Evolutionary conservation across 1,284 basidiomycete species (phyloP), one percentile per base, ranked within the genome.

Genomic region (Leccinum griseonigrum): DNA sequence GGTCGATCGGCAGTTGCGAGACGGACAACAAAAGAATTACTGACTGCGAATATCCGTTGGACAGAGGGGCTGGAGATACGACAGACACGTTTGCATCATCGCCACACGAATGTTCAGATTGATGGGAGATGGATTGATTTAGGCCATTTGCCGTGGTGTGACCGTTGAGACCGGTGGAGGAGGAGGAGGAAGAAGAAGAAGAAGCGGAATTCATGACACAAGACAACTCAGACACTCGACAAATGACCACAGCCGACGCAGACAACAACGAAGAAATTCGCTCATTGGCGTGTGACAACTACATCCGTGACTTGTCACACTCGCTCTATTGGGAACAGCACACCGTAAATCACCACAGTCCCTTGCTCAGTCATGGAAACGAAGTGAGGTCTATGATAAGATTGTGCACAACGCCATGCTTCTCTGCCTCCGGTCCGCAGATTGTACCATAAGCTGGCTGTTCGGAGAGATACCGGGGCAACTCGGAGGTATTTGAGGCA

Each of bases 371-470:
- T 54, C 86, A 90, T 87, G 16, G 75, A 74, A 51, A 91, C 86
- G 67, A 86, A 91, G 50, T 76, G 71, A 22, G 75, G 34, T 36
- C 34, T 38, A 38, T 71, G 85, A 88, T 86, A 46, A 91, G 74
- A 68, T 91, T 91, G 66, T 85, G 80, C 34, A 62, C 69, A 46
- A 84, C 68, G 6, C 82, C 81, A 22, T 67, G 61, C 57, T 71
- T 73, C 50, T 64, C 69, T 10, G 85, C 83, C 16, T 66, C 69
- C 8, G 69, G 63, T 11, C 89, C 88, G 60, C 77, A 71, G 51
- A 92, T 77, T 14, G 78, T 73, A 31, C 79, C 74, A 69, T 89
- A 87, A 5, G 68, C 34, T 1, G 89, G 89, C 2, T 84, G 84
- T 5, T 81, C 75, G 4, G 73, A 58, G 54, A 68, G 34, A 69